Evolutionary conservation across 306 rosid species (phyloP).

Genomic region (Medicago lupulina): DNA sequence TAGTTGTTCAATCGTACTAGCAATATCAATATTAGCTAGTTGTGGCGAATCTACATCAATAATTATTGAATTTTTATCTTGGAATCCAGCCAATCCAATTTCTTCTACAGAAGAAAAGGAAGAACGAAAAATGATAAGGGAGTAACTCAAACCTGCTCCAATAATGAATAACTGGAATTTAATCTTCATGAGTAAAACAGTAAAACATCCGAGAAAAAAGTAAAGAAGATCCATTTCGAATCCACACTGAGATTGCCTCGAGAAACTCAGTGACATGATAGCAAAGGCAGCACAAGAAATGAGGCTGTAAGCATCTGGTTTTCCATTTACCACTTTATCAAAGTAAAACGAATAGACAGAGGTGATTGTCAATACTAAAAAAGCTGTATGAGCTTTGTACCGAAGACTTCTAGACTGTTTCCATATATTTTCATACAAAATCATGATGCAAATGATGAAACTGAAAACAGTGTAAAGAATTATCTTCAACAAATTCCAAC

Average conservation of each 20-base stretch:
- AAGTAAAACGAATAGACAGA: constrained; percentile 36
- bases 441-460: background rate
- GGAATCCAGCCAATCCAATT: background rate
- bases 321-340: constrained; percentile 17
- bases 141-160: constrained; percentile 23
- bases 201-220: constrained; percentile 24
- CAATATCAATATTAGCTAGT: background rate
- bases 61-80: background rate
- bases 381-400: constrained; percentile 16
- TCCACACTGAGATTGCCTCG: constrained; percentile 5
- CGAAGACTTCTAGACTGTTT: background rate
- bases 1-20: background rate
- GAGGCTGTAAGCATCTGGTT: constrained; percentile 37
- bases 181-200: constrained; percentile 27
- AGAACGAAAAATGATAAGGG: constrained; percentile 1
- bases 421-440: constrained; percentile 17
- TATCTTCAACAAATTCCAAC: constrained; percentile 23
- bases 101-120: background rate
- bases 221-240: constrained; percentile 27
- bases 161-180: background rate
- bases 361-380: constrained; percentile 26
- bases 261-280: constrained; percentile 30
- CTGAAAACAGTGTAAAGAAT: constrained; percentile 3
- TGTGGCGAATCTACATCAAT: background rate
- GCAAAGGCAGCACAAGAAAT: constrained; percentile 32